Evolutionary conservation across 2,329 filamentous ascomycete genomes (phyloP).

Genomic region (Monilinia polystroma): DNA sequence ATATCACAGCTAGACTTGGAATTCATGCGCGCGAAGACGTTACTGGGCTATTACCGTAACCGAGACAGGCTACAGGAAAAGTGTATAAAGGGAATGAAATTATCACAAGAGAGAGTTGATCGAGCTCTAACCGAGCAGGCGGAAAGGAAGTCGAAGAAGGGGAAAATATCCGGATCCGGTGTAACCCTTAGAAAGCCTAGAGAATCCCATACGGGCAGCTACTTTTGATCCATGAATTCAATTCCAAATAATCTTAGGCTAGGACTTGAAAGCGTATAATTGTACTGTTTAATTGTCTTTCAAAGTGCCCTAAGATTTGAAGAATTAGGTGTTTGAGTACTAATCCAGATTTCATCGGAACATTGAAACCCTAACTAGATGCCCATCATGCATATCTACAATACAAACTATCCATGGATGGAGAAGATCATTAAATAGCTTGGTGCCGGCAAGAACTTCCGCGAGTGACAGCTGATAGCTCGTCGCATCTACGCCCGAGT

Average conservation of each 20-base stretch:
- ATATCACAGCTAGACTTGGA: slow-evolving; percentile 6
- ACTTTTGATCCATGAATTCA: background rate
- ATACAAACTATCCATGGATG: background rate
- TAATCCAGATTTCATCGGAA: background rate
- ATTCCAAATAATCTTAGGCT: background rate
- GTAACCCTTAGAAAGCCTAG: background rate
- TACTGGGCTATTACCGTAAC: slow-evolving; percentile 17
- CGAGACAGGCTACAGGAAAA: slow-evolving; percentile 11
- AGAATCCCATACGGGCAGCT: background rate
- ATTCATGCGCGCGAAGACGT: slow-evolving; percentile 13
- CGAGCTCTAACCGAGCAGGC: slow-evolving; percentile 8
- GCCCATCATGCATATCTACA: slow-evolving; percentile 1
- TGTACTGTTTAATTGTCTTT: background rate
- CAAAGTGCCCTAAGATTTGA: too few species aligned
- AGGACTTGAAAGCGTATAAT: too few species aligned
- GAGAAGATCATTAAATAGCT: background rate
- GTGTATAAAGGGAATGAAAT: background rate
- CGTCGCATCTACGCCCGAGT: background rate
- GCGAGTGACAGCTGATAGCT: background rate
- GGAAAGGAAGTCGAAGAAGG: slow-evolving; percentile 6
- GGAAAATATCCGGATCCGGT: background rate
- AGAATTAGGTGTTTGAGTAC: background rate
- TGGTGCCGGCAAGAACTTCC: slow-evolving; percentile 1
- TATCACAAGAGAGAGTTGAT: slow-evolving; percentile 16
- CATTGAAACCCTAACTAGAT: background rate